phyloP scores from a whole-genome alignment of 208 protist genomes.

The Phytomonas francai region DNA sequence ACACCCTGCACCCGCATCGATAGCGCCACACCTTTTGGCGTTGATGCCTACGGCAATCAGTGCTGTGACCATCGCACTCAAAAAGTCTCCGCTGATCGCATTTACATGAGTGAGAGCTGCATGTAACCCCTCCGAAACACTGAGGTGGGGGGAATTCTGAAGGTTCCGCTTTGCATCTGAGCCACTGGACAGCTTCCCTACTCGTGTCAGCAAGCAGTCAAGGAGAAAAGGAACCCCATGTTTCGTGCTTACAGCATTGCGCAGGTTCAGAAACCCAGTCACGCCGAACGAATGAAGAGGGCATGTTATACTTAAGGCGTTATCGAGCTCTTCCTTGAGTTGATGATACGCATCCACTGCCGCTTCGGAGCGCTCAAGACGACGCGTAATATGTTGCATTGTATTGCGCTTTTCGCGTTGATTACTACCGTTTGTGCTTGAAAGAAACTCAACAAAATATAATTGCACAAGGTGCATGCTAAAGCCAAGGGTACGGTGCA shows the following conservation, averaged over 20 bases:
- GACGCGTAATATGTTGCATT: constrained; percentile 17
- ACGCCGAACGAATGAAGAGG: neutral
- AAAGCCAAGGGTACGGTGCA: constrained; percentile 55
- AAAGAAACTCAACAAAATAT: constrained; percentile 42
- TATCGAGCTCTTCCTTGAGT: constrained; percentile 39
- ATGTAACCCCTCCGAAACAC: neutral
- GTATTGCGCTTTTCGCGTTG: constrained; percentile 14
- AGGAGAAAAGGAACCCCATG: neutral
- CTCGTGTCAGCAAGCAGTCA: neutral
- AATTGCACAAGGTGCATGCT: constrained; percentile 51
- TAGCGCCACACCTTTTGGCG: neutral
- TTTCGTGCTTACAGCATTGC: neutral
- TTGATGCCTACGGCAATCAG: neutral
- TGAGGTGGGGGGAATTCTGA: neutral
- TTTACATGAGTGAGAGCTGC: neutral
- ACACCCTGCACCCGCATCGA: neutral
- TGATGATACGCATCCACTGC: constrained; percentile 31
- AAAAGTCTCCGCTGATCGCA: neutral
- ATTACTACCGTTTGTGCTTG: constrained; percentile 12
- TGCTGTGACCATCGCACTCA: neutral
- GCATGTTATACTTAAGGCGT: constrained; percentile 17
- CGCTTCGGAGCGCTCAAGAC: constrained; percentile 30
- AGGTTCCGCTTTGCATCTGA: neutral
- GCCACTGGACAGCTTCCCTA: neutral
- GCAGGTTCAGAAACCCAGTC: neutral